Conservation (phyloP, 148 eudicot genomes). For the Spergularia marina region DNA sequence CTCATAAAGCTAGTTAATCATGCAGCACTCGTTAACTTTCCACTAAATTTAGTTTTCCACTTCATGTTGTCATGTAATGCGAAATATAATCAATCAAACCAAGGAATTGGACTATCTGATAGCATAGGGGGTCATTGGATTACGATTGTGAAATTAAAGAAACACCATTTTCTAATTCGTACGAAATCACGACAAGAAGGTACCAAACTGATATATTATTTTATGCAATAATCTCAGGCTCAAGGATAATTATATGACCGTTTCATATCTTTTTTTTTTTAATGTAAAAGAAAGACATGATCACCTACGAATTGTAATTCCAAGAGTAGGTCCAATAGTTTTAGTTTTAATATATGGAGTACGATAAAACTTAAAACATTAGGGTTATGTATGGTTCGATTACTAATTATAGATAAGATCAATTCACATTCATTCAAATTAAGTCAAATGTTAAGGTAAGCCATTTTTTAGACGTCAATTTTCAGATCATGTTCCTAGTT, state of each 20-base stretch:
- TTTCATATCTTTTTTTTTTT: not conserved
- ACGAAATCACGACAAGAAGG: constrained; percentile 41
- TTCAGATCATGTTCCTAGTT: too few species aligned
- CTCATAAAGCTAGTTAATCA: constrained; percentile 17
- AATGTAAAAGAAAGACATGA: not conserved
- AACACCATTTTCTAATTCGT: constrained; percentile 13
- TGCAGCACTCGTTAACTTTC: constrained; percentile 11
- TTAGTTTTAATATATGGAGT: too few species aligned
- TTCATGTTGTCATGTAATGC: constrained; percentile 3
- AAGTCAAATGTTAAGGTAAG: too few species aligned
- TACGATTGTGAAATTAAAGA: constrained; percentile 4
- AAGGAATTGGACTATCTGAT: constrained; percentile 14
- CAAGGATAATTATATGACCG: constrained; percentile 30
- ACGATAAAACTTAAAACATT: too few species aligned
- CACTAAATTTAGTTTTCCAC: constrained; percentile 22
- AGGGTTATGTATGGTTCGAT: too few species aligned
- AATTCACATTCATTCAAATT: too few species aligned
- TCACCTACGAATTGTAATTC: too few species aligned
- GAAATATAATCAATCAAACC: constrained; percentile 1
- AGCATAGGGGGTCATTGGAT: constrained; percentile 5
- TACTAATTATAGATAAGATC: too few species aligned
- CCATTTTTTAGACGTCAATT: too few species aligned
- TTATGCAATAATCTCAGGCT: constrained; percentile 17
- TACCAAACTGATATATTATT: constrained; percentile 19
- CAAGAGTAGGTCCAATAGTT: too few species aligned